phyloP scores from a whole-genome alignment of 2,329 filamentous ascomycete genomes.

The Colletotrichum lupini region DNA sequence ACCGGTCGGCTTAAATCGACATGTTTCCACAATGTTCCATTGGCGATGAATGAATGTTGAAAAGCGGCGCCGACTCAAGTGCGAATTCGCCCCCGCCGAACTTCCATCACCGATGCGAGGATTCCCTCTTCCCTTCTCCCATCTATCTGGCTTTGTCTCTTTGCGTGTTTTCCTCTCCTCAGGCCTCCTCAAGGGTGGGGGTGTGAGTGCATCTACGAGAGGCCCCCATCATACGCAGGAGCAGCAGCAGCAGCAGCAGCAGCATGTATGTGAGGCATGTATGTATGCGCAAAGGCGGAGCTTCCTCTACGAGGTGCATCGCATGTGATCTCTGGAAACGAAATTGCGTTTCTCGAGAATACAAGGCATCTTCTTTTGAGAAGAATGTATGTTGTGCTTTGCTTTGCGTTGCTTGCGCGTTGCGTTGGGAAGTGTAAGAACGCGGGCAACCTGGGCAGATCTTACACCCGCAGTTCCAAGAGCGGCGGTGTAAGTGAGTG shows the following conservation, averaged over 20 bases:
- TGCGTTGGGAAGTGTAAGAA: background rate
- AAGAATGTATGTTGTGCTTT: background rate
- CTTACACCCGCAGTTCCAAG: conserved; percentile 17
- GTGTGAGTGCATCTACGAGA: conserved; percentile 20
- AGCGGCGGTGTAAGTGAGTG: conserved; percentile 34
- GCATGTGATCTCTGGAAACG: conserved; percentile 9
- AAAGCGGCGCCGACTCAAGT: conserved; percentile 36
- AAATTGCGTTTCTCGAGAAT: background rate
- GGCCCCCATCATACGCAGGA: background rate
- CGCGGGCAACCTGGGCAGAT: background rate
- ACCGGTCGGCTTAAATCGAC: conserved; percentile 35
- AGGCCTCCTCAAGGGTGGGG: background rate
- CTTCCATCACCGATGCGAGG: conserved; percentile 19
- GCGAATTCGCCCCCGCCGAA: conserved; percentile 23
- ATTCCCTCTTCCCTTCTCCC: background rate
- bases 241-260: background rate
- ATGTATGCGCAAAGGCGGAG: conserved; percentile 7
- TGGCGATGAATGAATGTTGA: conserved; percentile 47
- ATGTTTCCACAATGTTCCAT: conserved; percentile 44
- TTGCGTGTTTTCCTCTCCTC: too few relatives aligned
- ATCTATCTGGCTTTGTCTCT: background rate
- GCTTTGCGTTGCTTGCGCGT: background rate
- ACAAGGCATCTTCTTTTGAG: background rate
- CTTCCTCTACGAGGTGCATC: background rate
- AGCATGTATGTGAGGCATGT: background rate